A percentile compares a stretch with the other conserved stretches of the same genome.
phyloP scores from a whole-genome alignment of 805 yeast genomes.

The Kazachstania psychrophila region DNA sequence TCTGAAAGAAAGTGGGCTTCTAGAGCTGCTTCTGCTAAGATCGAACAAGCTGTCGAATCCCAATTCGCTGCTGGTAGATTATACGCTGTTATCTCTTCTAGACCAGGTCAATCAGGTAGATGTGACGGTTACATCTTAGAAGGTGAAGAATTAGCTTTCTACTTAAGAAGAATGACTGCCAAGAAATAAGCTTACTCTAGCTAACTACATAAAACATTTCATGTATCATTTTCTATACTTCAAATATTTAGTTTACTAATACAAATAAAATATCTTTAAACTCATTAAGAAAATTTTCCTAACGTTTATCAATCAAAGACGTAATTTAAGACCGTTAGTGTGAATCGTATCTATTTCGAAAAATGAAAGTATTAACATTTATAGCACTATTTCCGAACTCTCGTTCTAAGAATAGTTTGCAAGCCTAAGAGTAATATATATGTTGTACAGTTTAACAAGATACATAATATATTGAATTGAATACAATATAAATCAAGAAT shows the following conservation, averaged over 20 bases:
- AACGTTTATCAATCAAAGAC: background rate
- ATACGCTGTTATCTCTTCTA: slow-evolving; percentile 96
- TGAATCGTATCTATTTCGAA: too few species aligned
- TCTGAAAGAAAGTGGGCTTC: slow-evolving; percentile 88
- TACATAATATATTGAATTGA: too few species aligned
- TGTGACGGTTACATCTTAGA: slow-evolving; percentile 99
- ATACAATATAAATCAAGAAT: too few species aligned
- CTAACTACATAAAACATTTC: slow-evolving; percentile 3
- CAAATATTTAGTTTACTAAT: slow-evolving; percentile 6
- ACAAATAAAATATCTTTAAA: slow-evolving; percentile 5
- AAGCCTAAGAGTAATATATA: too few species aligned
- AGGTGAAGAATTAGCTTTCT: slow-evolving; percentile 99
- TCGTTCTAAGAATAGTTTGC: too few species aligned
- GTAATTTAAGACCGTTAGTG: too few species aligned
- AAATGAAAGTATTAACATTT: too few species aligned
- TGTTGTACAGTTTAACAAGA: background rate
- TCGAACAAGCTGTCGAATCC: slow-evolving; percentile 83
- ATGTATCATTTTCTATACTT: slow-evolving; percentile 10
- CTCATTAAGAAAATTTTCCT: background rate
- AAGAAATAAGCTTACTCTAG: slow-evolving; percentile 63
- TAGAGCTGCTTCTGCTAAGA: slow-evolving; percentile 76
- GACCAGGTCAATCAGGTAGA: slow-evolving; percentile 99
- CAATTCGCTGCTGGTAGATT: slow-evolving; percentile 99
- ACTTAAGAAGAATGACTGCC: slow-evolving; percentile 98
- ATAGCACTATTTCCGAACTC: too few species aligned